Evolutionary conservation across 192 early-diverging fungal species (phyloP), one percentile per base, ranked within the genome.

Genomic region (Entomortierella beljakovae): DNA sequence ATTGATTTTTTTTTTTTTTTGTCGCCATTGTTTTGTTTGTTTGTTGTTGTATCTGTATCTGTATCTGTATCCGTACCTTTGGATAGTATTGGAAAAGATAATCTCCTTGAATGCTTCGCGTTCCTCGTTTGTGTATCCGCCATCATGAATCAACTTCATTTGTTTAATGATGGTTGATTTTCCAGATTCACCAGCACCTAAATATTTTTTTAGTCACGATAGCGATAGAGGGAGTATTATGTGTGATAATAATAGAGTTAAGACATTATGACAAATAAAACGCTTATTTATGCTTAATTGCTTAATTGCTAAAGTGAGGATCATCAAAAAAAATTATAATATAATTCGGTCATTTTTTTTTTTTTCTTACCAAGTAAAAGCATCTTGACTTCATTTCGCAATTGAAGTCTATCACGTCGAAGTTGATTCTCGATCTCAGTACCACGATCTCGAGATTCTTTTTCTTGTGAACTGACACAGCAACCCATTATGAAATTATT

Each of bases 101-200:
- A 97, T 95, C 80, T 97, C 96, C 74, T 90, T 95, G 87, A 96
- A 98, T 18, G 93, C 92, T 66, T 95, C 93, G 48, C 93, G 88
- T 82, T 99, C 97, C 46, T 96, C 93, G 32, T 85, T 80, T 55
- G 91, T 92, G 86, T 96, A 99, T 2, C 97, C 95, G 60, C 91
- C 92, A 68, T 94, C 97, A 82, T 99, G 96, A 72, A 99, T 98
- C 61, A 99, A 88, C 81, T 95, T 96, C 96, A 99, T 97, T 80
- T 99, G 97, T 81, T 99, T 99, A 64, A 99, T 85, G 73, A 99
- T 97, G 29, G 97, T 99, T 56, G 91, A 93, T 84, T 99, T 99
- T 38, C 97, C 97, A 23, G 97, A 98, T 85, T 99, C 97, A 67
- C 97, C 97, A 42, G 97, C 95, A 69, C 93, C 94, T 94, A 80